Base-by-base conservation (phyloP, 345 rosid species). In the Leavenworthia alabamica region DNA sequence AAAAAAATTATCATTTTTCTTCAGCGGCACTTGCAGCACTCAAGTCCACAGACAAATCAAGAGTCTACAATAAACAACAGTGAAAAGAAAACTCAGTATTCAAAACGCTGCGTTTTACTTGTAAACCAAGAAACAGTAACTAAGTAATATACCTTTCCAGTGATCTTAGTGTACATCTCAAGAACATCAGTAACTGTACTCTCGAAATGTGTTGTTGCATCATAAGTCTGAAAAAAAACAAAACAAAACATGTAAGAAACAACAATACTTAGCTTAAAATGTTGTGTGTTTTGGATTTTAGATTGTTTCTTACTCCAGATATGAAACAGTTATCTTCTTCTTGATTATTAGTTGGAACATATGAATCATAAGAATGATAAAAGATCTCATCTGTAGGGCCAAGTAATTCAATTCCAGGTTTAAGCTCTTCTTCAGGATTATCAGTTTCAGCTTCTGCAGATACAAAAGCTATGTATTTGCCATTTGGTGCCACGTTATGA, bases 401-500 rank as follows among this genome's bases (percentile, higher is more conserved):
- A 67, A 93, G 81, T 55, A 93, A 88, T 73, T 87, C 85, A 28
- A 86, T 79, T 43, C 97, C 99, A 14, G 95, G 87, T 78, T 80
- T 86, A 70, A 93, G 78, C 72, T 93, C 99, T 23, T 49, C 65
- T 70, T 81, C 80, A 42, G 97, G 99, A 56, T 79, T 60, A 55
- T 87, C 89, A 29, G 95, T 89, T 82, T 93, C 96, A 0, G 99
- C 99, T 77, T 82, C 99, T 22, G 92, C 77, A 23, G 95, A 93
- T 20, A 93, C 99, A 76, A 93, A 89, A 19, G 99, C 99, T 59
- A 93, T 93, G 75, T 79, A 93, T 72, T 89, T 87, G 5, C 99
- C 97, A 75, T 82, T 85, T 43, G 97, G 95, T 68, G 99, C 97
- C 19, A 89, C 99, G 42, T 89, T 93, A 79, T 89, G 99, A 47